Conservation (phyloP, 345 rosid genomes). For the Pistacia integerrima region DNA sequence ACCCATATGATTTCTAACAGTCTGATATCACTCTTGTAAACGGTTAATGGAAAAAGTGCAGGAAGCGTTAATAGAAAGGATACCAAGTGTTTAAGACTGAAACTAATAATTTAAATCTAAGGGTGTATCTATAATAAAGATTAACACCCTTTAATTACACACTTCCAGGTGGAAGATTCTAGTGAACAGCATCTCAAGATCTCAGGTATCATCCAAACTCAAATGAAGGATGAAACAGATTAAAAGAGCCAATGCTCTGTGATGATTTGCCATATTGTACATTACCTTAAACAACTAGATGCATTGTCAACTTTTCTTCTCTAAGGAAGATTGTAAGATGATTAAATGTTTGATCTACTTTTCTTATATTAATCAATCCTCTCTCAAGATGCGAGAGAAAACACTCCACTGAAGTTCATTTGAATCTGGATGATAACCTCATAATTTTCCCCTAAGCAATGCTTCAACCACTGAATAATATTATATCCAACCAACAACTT, state of each 20-base stretch:
- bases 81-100: not conserved
- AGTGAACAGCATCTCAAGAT: constrained; percentile 2
- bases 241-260: not conserved
- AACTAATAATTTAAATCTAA: not conserved
- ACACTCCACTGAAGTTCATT: not conserved
- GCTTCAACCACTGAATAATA: not conserved
- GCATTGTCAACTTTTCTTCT: not conserved
- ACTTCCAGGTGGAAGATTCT: not conserved
- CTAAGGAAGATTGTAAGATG: not conserved
- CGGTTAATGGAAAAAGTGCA: not conserved
- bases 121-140: not conserved
- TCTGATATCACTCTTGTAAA: not conserved
- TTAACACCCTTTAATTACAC: not conserved
- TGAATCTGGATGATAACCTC: not conserved
- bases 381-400: not conserved
- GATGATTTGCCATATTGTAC: not conserved
- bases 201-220: not conserved
- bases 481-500: not conserved
- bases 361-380: not conserved
- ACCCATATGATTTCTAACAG: not conserved
- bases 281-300: not conserved
- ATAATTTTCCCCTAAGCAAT: not conserved
- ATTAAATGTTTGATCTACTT: not conserved
- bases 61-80: not conserved
- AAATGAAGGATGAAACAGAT: not conserved